Evolutionary conservation across 2,329 filamentous ascomycete genomes (phyloP).

Genomic region (Coniochaeta sp.): DNA sequence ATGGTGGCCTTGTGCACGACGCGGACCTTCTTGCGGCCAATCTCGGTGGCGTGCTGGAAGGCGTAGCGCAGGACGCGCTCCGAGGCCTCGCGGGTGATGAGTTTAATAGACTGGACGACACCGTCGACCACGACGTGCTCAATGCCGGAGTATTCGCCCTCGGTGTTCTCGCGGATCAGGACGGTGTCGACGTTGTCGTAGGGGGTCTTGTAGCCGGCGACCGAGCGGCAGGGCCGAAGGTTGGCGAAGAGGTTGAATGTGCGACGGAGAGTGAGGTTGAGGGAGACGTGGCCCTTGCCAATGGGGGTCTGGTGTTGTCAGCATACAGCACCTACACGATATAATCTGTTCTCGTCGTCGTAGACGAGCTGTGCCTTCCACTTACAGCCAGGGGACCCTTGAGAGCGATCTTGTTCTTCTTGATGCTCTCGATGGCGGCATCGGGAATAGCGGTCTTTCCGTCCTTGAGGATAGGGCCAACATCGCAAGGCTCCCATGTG

Average conservation of each 20-base stretch:
- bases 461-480: conserved; percentile 87
- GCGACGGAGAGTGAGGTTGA: conserved; percentile 95
- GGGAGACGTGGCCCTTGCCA: conserved; percentile 97
- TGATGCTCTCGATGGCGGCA: conserved; percentile 86
- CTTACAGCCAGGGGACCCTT: conserved; percentile 94
- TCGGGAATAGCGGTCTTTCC: conserved; percentile 94
- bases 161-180: conserved; percentile 98
- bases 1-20: conserved; percentile 99
- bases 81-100: conserved; percentile 90
- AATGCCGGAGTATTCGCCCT: conserved; percentile 98
- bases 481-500: conserved; percentile 95
- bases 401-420: conserved; percentile 92
- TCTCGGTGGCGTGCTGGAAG: conserved; percentile 93
- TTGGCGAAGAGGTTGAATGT: conserved; percentile 99
- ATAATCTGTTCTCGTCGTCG: not conserved
- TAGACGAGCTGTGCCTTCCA: conserved; percentile 13
- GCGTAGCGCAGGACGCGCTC: conserved; percentile 96
- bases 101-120: conserved; percentile 98
- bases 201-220: conserved; percentile 95
- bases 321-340: conserved; percentile 7
- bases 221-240: conserved; percentile 93
- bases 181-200: conserved; percentile 97
- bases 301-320: conserved; percentile 64
- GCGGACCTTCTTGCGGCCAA: conserved; percentile 93
- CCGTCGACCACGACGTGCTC: conserved; percentile 98